Evolutionary conservation across 1,284 basidiomycete genomes (phyloP).

Genomic region (Heterobasidion occidentale): DNA sequence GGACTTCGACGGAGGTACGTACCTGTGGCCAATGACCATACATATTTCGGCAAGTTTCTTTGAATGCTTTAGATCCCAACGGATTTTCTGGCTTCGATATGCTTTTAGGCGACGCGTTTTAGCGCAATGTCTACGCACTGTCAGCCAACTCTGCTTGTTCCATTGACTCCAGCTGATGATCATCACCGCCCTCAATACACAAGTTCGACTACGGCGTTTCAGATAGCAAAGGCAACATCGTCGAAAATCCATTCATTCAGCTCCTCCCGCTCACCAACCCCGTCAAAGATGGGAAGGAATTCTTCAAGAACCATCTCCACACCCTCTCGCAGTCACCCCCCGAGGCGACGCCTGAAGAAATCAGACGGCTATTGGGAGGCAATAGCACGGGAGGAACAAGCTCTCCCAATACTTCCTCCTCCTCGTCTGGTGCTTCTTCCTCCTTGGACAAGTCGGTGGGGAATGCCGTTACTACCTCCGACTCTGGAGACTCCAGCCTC

Average conservation of each 20-base stretch:
- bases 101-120: constrained; percentile 31
- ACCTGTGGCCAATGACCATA: no score
- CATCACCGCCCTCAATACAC: not conserved
- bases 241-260: not conserved
- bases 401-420: not conserved
- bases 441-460: not conserved
- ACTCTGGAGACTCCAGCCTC: not conserved
- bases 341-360: not conserved
- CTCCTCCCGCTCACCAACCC: not conserved
- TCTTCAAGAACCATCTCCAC: not conserved
- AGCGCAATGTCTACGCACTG: constrained; percentile 33
- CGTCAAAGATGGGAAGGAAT: not conserved
- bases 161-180: not conserved
- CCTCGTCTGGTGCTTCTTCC: not conserved
- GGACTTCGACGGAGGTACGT: no score
- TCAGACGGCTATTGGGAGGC: not conserved
- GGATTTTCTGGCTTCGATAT: constrained; percentile 17
- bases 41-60: no score
- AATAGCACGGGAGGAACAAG: not conserved
- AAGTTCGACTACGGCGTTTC: constrained; percentile 3
- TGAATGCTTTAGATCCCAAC: constrained; percentile 2
- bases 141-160: constrained; percentile 12
- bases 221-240: not conserved
- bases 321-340: not conserved
- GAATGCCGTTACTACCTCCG: not conserved